phyloP scores from a whole-genome alignment of 208 protist species.

The Acanthamoeba lenticulata region DNA sequence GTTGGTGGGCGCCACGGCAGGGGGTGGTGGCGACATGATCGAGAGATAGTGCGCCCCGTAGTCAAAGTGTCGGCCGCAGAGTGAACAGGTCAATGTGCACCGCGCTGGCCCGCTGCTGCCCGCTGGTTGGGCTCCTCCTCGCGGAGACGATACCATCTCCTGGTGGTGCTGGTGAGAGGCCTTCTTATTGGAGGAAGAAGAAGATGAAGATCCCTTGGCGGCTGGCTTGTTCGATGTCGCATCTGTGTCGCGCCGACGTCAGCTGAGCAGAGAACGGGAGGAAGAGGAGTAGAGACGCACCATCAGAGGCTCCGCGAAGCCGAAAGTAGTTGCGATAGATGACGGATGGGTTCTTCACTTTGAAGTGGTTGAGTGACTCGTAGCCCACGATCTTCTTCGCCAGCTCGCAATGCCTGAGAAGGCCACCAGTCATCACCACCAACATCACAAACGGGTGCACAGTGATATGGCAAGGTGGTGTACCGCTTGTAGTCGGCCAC shows the following conservation, averaged over 20 bases:
- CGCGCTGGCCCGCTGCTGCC: background rate
- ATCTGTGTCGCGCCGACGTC: background rate
- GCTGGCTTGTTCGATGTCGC: no score
- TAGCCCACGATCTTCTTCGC: constrained; percentile 46
- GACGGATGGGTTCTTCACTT: constrained; percentile 20
- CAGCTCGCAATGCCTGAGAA: constrained; percentile 31
- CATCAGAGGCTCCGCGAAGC: background rate
- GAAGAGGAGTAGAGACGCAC: background rate
- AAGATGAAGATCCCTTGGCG: no score
- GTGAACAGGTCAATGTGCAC: background rate
- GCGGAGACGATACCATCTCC: background rate
- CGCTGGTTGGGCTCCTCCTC: background rate
- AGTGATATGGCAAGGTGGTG: background rate
- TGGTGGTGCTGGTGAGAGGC: no score
- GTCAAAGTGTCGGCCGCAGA: background rate
- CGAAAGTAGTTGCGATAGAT: constrained; percentile 6
- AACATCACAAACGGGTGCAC: background rate
- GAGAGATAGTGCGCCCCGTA: background rate
- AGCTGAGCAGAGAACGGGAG: background rate
- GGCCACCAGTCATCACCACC: background rate
- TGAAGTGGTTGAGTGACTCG: background rate
- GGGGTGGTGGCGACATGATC: no score
- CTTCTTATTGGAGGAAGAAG: no score
- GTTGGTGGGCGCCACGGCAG: no score
- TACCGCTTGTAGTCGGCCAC: constrained; percentile 40